These are phyloP conservation scores for Fusarium equiseti DNA, from an alignment of 2,329 filamentous ascomycete species.

Conservation along the genomic window DNA sequence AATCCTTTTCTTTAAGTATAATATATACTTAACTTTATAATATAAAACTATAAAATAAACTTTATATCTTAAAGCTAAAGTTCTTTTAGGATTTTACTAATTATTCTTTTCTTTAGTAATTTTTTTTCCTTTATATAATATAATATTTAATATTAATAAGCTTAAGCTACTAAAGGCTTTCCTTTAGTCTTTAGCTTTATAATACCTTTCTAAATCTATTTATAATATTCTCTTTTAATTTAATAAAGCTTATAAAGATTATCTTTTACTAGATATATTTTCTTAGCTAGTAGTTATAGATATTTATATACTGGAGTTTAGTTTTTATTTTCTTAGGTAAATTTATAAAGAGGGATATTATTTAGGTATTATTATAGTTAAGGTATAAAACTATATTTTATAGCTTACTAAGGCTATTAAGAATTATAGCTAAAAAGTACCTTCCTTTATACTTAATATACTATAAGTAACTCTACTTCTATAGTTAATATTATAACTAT, in stretches of 20 bases:
- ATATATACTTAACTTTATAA: no score
- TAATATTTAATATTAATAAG: no score
- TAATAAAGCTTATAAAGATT: no score
- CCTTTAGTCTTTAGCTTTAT: no score
- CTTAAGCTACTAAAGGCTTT: no score
- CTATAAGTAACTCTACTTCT: conserved; percentile 16
- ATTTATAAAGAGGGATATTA: background rate
- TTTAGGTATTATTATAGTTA: background rate
- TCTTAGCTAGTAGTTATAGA: conserved; percentile 10
- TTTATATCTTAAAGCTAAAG: no score
- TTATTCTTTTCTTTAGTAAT: no score
- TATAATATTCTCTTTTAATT: background rate
- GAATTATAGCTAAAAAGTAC: background rate
- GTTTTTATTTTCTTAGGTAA: background rate
- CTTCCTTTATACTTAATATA: conserved; percentile 1
- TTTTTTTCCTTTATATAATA: no score
- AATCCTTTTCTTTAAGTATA: no score
- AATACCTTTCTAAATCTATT: background rate
- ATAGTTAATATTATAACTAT: conserved; percentile 13
- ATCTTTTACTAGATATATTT: background rate
- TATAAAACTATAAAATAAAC: no score
- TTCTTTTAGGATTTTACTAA: no score
- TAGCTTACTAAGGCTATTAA: no score
- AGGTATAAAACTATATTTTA: background rate
- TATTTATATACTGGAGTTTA: background rate